Conservation (phyloP, 108 stramenopile species). For the Skeletonema grethae region DNA sequence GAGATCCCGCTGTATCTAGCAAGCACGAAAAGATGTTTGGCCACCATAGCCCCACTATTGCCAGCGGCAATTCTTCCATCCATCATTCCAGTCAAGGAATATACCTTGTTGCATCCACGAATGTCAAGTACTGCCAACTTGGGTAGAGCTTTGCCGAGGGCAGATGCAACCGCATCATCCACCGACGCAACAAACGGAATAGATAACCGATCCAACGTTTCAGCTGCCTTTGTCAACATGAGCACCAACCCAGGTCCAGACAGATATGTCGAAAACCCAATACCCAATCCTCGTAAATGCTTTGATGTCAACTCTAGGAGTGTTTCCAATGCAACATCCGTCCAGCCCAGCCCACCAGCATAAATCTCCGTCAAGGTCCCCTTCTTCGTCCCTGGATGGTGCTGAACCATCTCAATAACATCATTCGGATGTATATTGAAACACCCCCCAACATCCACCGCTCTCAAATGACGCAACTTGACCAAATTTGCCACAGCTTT, state of each 20-base stretch:
- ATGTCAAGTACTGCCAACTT: conserved; percentile 67
- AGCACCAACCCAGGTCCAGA: conserved; percentile 59
- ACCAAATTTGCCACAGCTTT: conserved; percentile 38
- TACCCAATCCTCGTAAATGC: conserved; percentile 58
- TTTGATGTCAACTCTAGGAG: conserved; percentile 40
- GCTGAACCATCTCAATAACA: conserved; percentile 39
- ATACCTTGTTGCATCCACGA: conserved; percentile 67
- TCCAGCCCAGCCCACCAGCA: conserved; percentile 80
- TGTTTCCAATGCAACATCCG: conserved; percentile 51
- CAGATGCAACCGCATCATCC: conserved; percentile 68
- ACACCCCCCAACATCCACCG: conserved; percentile 74
- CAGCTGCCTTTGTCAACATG: conserved; percentile 36
- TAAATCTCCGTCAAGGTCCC: conserved; percentile 58
- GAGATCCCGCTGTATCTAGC: conserved; percentile 72
- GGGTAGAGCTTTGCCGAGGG: conserved; percentile 66
- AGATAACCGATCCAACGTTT: conserved; percentile 54
- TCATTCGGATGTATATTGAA: conserved; percentile 64
- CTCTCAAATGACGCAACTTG: conserved; percentile 35
- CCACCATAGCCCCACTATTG: conserved; percentile 10
- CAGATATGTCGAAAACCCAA: conserved; percentile 61
- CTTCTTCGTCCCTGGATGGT: conserved; percentile 28
- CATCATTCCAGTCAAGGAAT: conserved; percentile 71
- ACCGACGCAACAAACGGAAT: conserved; percentile 78
- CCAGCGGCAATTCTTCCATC: conserved; percentile 71
- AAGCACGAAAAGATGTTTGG: conserved; percentile 61